These are phyloP conservation scores for Saccharomyces hybrid DNA, from an alignment of 1,139 yeast species.

Conservation along the genomic window DNA sequence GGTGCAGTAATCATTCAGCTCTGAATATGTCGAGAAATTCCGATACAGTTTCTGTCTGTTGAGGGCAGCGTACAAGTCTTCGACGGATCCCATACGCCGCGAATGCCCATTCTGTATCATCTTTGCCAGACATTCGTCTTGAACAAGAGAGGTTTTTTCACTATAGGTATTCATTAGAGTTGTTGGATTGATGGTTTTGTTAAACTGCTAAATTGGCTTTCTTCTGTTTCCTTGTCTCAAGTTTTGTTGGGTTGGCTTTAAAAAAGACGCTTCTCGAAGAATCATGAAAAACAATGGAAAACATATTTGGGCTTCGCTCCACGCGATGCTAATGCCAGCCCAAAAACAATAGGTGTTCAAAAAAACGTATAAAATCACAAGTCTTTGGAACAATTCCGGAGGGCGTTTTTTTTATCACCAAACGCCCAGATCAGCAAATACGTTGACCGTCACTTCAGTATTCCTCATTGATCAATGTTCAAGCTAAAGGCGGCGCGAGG, in stretches of 20 bases:
- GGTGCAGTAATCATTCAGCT: slow-evolving; percentile 4
- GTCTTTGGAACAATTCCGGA: neutral
- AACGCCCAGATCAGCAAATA: neutral
- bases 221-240: neutral
- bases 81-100: slow-evolving; percentile 10
- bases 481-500: neutral
- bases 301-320: neutral
- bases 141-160: neutral
- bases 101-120: slow-evolving; percentile 9
- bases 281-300: neutral
- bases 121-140: neutral
- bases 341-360: neutral
- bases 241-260: neutral
- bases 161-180: neutral
- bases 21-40: slow-evolving; percentile 8
- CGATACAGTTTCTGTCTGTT: slow-evolving; percentile 10
- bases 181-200: neutral
- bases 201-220: neutral
- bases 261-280: neutral
- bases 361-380: neutral
- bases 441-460: neutral
- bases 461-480: neutral
- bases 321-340: neutral
- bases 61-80: slow-evolving; percentile 6
- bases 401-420: neutral